Evolutionary conservation across 225 moss, liverwort and hornwort genomes (phyloP), one percentile per base, ranked within the genome.

Genomic region (Bryum argenteum): DNA sequence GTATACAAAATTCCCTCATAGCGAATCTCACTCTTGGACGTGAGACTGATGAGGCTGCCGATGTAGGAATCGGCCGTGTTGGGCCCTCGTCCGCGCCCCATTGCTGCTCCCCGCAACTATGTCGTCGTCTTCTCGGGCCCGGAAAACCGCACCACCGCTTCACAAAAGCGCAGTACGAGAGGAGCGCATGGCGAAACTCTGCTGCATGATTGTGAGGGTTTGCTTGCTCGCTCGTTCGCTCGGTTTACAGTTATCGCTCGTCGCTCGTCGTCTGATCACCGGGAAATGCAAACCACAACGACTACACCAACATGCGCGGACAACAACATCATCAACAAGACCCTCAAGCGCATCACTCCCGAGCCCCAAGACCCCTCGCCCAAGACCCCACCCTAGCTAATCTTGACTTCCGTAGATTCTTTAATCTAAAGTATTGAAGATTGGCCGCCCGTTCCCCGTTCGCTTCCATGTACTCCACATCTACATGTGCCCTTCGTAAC

Each of bases 11-110:
- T 93, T 50, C 96, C 96, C 70, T 96, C 96, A 23, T 96, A 96
- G 11, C 96, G 91, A 89, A 96, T 96, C 91, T 96, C 96, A 85
- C 96, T 96, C 89, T 96, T 96, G 33, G 96, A 93, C 57, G 96
- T 96, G 85, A 96, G 93, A 83, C 96, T 93, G 65, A 96, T 96
- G 67, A 96, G 91, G 75, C 95, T 96, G 67, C 95, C 95, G 77
- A 96, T 96, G 74, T 91, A 96, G 17, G 95, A 96, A 81, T 96
- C 95, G 73, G 95, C 95, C 78, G 95, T 96, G 70, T 96, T 96
- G 77, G 96, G 88, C 78, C 96, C 96, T 69, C 80, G 72, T 61
- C 86, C 86, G 43, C 86, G 77, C 75, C 86, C 86, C 86, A 86
- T 86, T 52, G 75, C 78, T 71, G 74, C 81, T 67, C 28, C 15